Evolutionary conservation across 495 filamentous ascomycete genomes (phyloP), one percentile per base, ranked within the genome.

Genomic region (Talaromyces adpressus): DNA sequence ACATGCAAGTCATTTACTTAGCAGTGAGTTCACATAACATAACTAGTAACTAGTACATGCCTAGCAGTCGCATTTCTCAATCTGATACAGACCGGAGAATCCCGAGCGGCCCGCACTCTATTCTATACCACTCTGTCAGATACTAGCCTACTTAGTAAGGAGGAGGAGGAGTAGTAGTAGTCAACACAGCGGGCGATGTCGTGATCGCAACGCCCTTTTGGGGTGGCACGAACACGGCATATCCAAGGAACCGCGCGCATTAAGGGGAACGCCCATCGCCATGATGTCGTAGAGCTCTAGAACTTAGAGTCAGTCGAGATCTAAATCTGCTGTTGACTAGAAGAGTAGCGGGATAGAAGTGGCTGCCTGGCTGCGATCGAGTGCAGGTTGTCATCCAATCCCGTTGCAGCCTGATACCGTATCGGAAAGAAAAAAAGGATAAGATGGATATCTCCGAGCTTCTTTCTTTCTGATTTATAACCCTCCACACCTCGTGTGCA

Each of bases 201-300:
- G 52, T 56, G 52, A 56, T 56, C 52, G 52, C 22, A 27, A 27
- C 52, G 52, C 52, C 52, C 52, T 23, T 56, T 29, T 53, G n/a
- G 22, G 9, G 52, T 29, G 52, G 20, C 7, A 29, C 52, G 52
- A 25, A 16, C 52, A 9, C 20, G 52, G 52, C 7, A 9, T 29
- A 27, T 56, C 22, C 52, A 29, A 27, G 18, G 52, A 56, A 53
- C 23, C 8, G 49, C 18, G 0, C 18, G 49, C 30, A 14, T 27
- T 9, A 25, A 56, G 18, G 52, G 52, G 52, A 56, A 29, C 22
- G 52, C 12, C 52, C 52, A 56, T 56, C 52, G 52, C n/a, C n/a
- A 20, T 22, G 45, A 20, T 49, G 18, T 41, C 36, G 12, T 41
- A 41, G 34, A 39, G 9, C 34, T 12, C 8, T 12, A 36, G 2